phyloP scores from a whole-genome alignment of 2,329 filamentous ascomycete genomes.

The Pseudocercospora fuligena region DNA sequence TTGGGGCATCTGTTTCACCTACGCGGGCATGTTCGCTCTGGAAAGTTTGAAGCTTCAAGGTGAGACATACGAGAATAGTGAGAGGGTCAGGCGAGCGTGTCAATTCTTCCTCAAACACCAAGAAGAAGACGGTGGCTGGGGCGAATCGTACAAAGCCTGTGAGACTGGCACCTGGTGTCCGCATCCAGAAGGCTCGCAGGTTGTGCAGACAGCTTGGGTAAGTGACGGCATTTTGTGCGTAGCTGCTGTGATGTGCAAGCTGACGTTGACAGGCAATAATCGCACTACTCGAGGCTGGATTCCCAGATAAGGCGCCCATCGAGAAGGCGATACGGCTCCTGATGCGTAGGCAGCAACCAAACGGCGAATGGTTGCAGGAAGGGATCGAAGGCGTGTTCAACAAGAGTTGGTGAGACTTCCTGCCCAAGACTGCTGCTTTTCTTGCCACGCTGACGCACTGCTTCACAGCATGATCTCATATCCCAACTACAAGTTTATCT shows the following conservation, averaged over 20 bases:
- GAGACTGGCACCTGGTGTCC: conserved; percentile 77
- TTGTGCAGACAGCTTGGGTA: conserved; percentile 95
- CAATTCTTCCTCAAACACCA: conserved; percentile 86
- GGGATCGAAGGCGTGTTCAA: conserved; percentile 98
- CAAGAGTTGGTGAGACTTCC: conserved; percentile 75
- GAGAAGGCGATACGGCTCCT: conserved; percentile 77
- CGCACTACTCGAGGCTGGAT: conserved; percentile 79
- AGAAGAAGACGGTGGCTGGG: conserved; percentile 90
- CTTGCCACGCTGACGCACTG: conserved; percentile 26
- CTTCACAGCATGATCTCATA: conserved; percentile 87
- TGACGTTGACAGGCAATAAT: conserved; percentile 52
- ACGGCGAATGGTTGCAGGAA: conserved; percentile 95
- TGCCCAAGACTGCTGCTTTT: conserved; percentile 13
- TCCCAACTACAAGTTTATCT: conserved; percentile 98
- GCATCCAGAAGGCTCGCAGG: conserved; percentile 75
- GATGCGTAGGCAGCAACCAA: conserved; percentile 80
- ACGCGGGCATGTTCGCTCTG: conserved; percentile 93
- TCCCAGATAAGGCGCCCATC: conserved; percentile 74
- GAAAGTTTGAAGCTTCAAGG: conserved; percentile 82
- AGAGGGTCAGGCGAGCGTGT: conserved; percentile 73
- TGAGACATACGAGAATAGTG: conserved; percentile 77
- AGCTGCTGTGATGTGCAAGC: conserved; percentile 59
- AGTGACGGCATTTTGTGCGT: conserved; percentile 52
- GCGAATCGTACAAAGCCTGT: conserved; percentile 88
- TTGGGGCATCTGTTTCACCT: conserved; percentile 98